Evolutionary conservation across 2,329 filamentous ascomycete species (phyloP).

Genomic region (Sphaerulina musiva): DNA sequence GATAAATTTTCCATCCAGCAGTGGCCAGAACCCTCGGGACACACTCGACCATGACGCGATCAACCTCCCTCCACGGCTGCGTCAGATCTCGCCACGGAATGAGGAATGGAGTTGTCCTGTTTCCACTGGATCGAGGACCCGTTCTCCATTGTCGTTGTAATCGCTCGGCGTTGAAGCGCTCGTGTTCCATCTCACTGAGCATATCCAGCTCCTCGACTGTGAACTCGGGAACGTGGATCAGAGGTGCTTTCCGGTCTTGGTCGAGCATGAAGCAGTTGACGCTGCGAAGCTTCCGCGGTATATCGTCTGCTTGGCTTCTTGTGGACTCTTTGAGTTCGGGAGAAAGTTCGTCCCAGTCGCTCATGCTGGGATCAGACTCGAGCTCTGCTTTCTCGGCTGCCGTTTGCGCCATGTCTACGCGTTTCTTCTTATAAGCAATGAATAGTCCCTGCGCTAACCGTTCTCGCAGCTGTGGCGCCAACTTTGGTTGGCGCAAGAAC

Average conservation of each 20-base stretch:
- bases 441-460: conserved; percentile 32
- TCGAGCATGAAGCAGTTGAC: conserved; percentile 34
- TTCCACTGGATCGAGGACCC: conserved; percentile 30
- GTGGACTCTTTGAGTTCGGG: conserved; percentile 33
- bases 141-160: conserved; percentile 34
- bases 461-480: conserved; percentile 31
- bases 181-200: conserved; percentile 34
- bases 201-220: conserved; percentile 29
- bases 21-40: conserved; percentile 29
- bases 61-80: conserved; percentile 33
- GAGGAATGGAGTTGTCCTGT: conserved; percentile 33
- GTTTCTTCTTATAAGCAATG: conserved; percentile 31
- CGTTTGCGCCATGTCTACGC: conserved; percentile 27
- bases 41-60: conserved; percentile 35
- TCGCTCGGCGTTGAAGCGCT: conserved; percentile 34
- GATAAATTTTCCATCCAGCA: conserved; percentile 32
- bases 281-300: conserved; percentile 33
- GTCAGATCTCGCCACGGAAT: conserved; percentile 33
- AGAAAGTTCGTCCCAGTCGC: conserved; percentile 33
- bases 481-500: conserved; percentile 30
- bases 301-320: conserved; percentile 33
- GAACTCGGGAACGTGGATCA: conserved; percentile 29
- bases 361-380: conserved; percentile 29
- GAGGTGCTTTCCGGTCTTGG: conserved; percentile 26
- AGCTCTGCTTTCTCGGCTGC: conserved; percentile 27